Evolutionary conservation across 345 rosid genomes (phyloP).

Genomic region (Salix brachista): DNA sequence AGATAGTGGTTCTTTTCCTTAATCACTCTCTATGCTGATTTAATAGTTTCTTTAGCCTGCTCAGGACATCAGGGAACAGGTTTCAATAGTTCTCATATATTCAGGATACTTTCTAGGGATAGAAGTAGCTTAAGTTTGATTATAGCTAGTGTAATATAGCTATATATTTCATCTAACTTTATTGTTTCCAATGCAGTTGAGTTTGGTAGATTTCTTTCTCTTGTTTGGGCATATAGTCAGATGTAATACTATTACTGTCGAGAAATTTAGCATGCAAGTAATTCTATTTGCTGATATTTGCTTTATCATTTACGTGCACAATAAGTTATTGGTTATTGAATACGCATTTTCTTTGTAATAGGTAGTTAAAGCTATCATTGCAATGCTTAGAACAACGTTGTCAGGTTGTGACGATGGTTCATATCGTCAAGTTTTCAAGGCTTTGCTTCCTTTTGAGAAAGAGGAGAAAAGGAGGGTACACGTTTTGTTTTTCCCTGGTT

Average conservation of each 20-base stretch:
- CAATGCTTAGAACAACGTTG: conserved; percentile 75
- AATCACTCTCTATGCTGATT: neutral
- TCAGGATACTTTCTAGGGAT: neutral
- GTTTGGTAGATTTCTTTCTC: too few relatives aligned
- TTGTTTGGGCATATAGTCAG: too few relatives aligned
- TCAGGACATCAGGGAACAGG: neutral
- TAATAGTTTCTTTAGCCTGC: neutral
- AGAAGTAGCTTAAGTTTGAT: neutral
- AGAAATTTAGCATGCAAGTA: neutral
- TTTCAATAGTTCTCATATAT: neutral
- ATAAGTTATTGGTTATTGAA: neutral
- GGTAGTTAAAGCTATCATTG: conserved; percentile 74
- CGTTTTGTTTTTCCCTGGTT: neutral
- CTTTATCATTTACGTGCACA: neutral
- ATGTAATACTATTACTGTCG: too few relatives aligned
- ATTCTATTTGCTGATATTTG: neutral
- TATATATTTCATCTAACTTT: too few relatives aligned
- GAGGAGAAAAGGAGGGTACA: conserved; percentile 79
- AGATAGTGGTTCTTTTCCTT: neutral
- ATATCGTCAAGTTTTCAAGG: conserved; percentile 83
- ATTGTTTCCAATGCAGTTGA: too few relatives aligned
- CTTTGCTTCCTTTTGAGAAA: conserved; percentile 75
- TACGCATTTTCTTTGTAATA: conserved; percentile 21
- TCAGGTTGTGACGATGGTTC: conserved; percentile 74
- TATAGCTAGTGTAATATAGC: too few relatives aligned